A percentile compares a stretch with the other conserved stretches of the same genome.
Evolutionary conservation across 495 filamentous ascomycete genomes (phyloP).

Genomic region (Bombardia bombarda): DNA sequence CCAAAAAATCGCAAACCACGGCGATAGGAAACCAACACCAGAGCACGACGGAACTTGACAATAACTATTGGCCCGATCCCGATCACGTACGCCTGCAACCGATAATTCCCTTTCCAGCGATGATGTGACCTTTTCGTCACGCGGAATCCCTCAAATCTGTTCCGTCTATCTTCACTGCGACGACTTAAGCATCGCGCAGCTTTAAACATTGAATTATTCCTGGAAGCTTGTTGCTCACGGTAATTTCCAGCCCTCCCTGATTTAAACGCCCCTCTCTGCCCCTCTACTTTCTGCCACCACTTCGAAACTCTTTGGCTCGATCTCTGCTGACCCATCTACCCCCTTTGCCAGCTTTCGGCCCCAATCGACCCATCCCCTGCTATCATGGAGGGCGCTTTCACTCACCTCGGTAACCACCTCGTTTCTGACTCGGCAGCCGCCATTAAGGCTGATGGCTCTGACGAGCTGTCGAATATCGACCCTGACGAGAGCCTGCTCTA

Average conservation of each 20-base stretch:
- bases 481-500: constrained; percentile 70
- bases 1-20: constrained; percentile 17
- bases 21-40: constrained; percentile 1
- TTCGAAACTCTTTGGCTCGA: neutral
- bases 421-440: constrained; percentile 63
- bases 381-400: constrained; percentile 77
- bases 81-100: constrained; percentile 4
- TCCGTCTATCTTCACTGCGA: constrained; percentile 5
- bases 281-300: neutral
- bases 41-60: too few relatives aligned
- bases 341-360: constrained; percentile 10
- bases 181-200: constrained; percentile 10
- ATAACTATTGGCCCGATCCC: too few relatives aligned
- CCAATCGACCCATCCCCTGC: constrained; percentile 5
- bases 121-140: constrained; percentile 24
- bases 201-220: constrained; percentile 1
- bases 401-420: constrained; percentile 74
- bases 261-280: neutral
- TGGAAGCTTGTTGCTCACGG: neutral
- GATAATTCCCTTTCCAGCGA: constrained; percentile 10
- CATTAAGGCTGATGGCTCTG: constrained; percentile 59
- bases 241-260: neutral
- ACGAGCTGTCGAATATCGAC: constrained; percentile 59
- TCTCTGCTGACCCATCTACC: neutral
- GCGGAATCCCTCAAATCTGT: constrained; percentile 7